Evolutionary conservation across 176 grass and related monocot species (phyloP).

Genomic region (Sorghum bicolor): Sorghum_bicolor_NCBIv3 NC_012871.2:17487001-17487500

Average conservation of each 20-base stretch:
- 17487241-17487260: too few species aligned
- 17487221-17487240: not conserved
- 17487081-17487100: too few species aligned
- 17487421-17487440: not conserved
- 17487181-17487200: too few species aligned
- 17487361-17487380: not conserved
- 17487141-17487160: too few species aligned
- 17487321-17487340: not conserved
- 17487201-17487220: not conserved
- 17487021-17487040: too few species aligned
- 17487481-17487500: not conserved
- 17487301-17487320: not conserved
- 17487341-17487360: not conserved
- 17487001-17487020: too few species aligned
- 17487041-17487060: too few species aligned
- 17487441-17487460: not conserved
- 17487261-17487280: not conserved
- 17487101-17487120: too few species aligned
- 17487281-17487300: not conserved
- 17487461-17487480: not conserved
- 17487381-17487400: not conserved
- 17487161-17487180: too few species aligned
- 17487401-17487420: not conserved
- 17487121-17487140: too few species aligned
- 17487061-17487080: too few species aligned